Percentiles rank a stretch among this genome's conserved stretches.
These are phyloP conservation scores for Anisodus acutangulus DNA, from an alignment of 257 asterid species.

Conservation along the genomic window DNA sequence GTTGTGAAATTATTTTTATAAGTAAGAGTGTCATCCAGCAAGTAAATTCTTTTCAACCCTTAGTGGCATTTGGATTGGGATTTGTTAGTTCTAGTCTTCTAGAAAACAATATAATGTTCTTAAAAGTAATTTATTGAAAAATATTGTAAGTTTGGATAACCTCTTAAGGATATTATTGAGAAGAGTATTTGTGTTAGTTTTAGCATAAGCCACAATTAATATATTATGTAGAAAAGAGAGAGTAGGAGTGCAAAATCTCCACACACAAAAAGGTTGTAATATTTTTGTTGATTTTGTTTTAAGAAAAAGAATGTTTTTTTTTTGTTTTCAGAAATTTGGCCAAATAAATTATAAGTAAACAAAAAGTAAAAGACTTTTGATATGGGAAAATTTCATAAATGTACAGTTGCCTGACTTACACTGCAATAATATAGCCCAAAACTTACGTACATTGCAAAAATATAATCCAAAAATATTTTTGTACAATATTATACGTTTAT, in stretches of 20 bases:
- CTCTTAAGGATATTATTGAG: not conserved
- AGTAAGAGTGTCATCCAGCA: slow-evolving; percentile 26
- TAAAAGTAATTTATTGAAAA: not conserved
- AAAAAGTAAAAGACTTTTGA: no score
- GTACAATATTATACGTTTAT: no score
- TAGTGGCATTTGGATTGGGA: not conserved
- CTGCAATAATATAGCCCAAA: no score
- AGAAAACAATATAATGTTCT: not conserved
- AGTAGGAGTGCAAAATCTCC: not conserved
- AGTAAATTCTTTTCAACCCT: slow-evolving; percentile 11
- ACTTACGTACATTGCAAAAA: no score
- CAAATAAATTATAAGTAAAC: not conserved
- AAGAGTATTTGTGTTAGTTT: not conserved
- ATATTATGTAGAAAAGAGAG: no score
- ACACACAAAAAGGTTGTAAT: no score
- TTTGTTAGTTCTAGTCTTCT: not conserved
- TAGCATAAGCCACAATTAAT: not conserved
- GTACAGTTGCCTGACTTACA: no score
- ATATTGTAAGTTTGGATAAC: not conserved
- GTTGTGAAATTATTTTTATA: not conserved
- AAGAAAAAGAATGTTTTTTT: no score
- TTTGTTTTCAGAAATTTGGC: not conserved
- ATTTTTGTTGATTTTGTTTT: no score
- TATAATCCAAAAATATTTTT: no score
- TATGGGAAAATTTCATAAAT: no score